Percentiles rank a stretch among this genome's conserved stretches.
These are phyloP conservation scores for Lentinula aciculospora DNA, from an alignment of 768 basidiomycete genomes.

Conservation along the genomic window DNA sequence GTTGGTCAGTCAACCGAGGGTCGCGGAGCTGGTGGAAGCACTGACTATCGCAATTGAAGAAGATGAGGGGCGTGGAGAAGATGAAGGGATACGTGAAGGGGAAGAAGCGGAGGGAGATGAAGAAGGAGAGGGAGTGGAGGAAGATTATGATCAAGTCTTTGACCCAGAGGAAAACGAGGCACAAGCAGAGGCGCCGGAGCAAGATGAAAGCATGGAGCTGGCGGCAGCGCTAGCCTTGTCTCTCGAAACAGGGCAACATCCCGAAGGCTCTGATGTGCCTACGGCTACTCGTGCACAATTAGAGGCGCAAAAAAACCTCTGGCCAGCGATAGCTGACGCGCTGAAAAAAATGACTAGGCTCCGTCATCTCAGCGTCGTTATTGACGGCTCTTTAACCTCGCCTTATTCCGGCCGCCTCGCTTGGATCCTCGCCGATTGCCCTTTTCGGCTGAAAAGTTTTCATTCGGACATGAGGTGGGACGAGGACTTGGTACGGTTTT, in stretches of 20 bases:
- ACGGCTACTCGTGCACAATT: neutral
- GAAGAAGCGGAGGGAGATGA: conserved; percentile 16
- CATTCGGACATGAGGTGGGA: conserved; percentile 70
- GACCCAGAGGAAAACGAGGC: neutral
- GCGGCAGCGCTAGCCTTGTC: neutral
- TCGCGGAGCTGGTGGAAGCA: conserved; percentile 47
- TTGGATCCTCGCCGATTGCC: conserved; percentile 35
- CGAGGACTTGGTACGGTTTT: conserved; percentile 43
- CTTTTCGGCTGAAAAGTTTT: conserved; percentile 54
- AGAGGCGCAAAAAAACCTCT: conserved; percentile 31
- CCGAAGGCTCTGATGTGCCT: neutral
- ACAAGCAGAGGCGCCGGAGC: conserved; percentile 15
- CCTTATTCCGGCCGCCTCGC: conserved; percentile 26
- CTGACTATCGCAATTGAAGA: conserved; percentile 42
- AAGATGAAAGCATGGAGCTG: neutral
- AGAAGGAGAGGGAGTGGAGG: neutral
- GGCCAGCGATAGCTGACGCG: conserved; percentile 44
- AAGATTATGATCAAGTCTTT: conserved; percentile 14
- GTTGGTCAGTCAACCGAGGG: conserved; percentile 37
- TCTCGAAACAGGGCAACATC: neutral
- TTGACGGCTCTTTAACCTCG: conserved; percentile 20
- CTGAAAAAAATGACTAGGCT: conserved; percentile 41
- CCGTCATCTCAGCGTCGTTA: conserved; percentile 47
- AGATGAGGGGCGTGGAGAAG: conserved; percentile 22
- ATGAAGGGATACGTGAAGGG: conserved; percentile 15